Evolutionary conservation across 2,329 filamentous ascomycete genomes (phyloP).

Genomic region (Tympanopsis confertula): DNA sequence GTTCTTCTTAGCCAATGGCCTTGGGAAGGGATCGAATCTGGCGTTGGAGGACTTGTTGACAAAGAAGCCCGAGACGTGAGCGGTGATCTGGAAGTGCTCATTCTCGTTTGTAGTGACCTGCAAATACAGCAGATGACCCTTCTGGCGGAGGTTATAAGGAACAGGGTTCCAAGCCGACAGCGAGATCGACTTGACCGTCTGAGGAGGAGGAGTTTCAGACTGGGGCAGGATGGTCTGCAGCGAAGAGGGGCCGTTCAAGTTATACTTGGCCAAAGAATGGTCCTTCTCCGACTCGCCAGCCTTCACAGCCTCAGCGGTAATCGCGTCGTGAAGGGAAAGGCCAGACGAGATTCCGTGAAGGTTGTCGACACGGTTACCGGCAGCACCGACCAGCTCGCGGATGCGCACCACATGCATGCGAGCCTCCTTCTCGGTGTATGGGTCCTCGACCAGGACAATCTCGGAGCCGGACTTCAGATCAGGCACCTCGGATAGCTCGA

Average conservation of each 20-base stretch:
- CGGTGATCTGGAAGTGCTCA: constrained; percentile 87
- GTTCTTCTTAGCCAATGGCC: constrained; percentile 64
- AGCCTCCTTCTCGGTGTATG: constrained; percentile 97
- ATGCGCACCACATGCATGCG: constrained; percentile 87
- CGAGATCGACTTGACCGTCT: constrained; percentile 80
- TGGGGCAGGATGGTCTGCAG: constrained; percentile 63
- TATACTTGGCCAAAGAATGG: constrained; percentile 64
- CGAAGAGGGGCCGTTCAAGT: constrained; percentile 59
- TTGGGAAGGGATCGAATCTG: constrained; percentile 86
- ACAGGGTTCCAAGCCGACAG: constrained; percentile 95
- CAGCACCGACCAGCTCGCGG: constrained; percentile 83
- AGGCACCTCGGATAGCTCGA: constrained; percentile 79
- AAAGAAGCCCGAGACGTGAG: constrained; percentile 88
- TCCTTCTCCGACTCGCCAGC: constrained; percentile 39
- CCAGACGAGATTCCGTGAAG: constrained; percentile 79
- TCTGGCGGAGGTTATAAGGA: constrained; percentile 79
- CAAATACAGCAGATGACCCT: constrained; percentile 85
- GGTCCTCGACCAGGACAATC: constrained; percentile 76
- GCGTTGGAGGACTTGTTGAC: constrained; percentile 91
- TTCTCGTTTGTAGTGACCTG: constrained; percentile 83
- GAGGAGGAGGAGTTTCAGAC: constrained; percentile 58
- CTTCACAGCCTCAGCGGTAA: constrained; percentile 33
- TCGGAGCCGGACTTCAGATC: constrained; percentile 68
- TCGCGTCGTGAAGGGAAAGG: constrained; percentile 72
- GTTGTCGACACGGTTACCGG: constrained; percentile 76